A percentile compares a stretch with the other conserved stretches of the same genome.
phyloP scores from a whole-genome alignment of 2,329 filamentous ascomycete genomes.

The Mycocentrospora acerina region DNA sequence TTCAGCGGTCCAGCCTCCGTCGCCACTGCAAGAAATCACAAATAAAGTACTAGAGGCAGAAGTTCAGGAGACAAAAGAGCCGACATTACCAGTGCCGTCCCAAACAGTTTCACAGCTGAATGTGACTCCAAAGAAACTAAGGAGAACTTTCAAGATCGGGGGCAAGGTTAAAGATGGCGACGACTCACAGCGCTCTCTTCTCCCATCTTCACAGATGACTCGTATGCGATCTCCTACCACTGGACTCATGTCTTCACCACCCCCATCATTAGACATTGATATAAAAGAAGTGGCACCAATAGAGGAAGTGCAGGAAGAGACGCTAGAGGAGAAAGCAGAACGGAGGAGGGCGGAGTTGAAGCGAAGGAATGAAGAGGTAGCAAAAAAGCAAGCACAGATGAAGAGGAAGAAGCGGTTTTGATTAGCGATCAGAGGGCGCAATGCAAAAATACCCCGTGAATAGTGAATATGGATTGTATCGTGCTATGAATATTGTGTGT shows the following conservation, averaged over 20 bases:
- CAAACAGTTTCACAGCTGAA: slow-evolving; percentile 5
- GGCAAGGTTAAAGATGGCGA: slow-evolving; percentile 21
- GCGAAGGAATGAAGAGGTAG: slow-evolving; percentile 53
- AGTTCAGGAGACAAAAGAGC: not conserved
- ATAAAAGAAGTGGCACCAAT: slow-evolving; percentile 11
- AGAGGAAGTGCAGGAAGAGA: slow-evolving; percentile 30
- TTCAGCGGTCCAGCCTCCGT: slow-evolving; percentile 1
- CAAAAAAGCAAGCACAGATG: slow-evolving; percentile 51
- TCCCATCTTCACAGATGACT: not conserved
- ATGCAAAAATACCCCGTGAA: too few species aligned
- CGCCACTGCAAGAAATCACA: not conserved
- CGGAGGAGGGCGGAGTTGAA: slow-evolving; percentile 60
- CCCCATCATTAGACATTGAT: not conserved
- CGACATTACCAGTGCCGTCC: slow-evolving; percentile 2
- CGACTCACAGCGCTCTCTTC: slow-evolving; percentile 8
- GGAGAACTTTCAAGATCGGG: slow-evolving; percentile 35
- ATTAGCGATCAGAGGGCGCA: not conserved
- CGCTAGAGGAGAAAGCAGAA: slow-evolving; percentile 56
- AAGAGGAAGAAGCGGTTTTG: slow-evolving; percentile 41
- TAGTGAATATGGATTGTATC: too few species aligned
- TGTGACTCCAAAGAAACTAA: slow-evolving; percentile 14
- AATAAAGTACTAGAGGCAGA: slow-evolving; percentile 1
- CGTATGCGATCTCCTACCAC: too few species aligned
- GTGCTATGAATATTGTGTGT: too few species aligned
- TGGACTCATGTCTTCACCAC: slow-evolving; percentile 10